phyloP scores from a whole-genome alignment of 1,139 yeast species.

The Lodderomyces jiufengensis region DNA sequence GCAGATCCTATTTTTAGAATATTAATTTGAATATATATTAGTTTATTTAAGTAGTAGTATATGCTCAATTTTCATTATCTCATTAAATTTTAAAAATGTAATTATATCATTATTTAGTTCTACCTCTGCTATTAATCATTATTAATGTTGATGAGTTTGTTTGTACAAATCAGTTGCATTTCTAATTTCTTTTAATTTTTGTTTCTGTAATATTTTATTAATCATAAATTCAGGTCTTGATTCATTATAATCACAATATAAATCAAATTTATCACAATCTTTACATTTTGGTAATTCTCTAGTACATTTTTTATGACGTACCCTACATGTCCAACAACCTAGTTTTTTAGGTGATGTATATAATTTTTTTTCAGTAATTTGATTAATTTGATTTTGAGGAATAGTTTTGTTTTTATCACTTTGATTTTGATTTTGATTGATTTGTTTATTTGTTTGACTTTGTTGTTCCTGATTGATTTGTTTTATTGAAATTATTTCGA shows the following conservation, averaged over 20 bases:
- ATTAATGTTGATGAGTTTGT: background rate
- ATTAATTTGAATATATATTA: no score
- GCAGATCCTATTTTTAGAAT: no score
- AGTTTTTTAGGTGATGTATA: conserved; percentile 31
- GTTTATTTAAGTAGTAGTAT: no score
- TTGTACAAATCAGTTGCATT: background rate
- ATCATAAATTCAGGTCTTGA: conserved; percentile 56
- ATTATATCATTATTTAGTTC: background rate
- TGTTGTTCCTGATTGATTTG: no score
- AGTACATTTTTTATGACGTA: conserved; percentile 62
- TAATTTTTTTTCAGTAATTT: conserved; percentile 20
- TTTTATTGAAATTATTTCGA: no score
- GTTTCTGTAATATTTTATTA: conserved; percentile 32
- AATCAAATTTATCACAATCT: conserved; percentile 50
- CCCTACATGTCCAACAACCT: conserved; percentile 71
- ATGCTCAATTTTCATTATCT: no score
- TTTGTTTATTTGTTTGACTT: no score
- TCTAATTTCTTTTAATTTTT: conserved; percentile 50
- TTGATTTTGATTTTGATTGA: no score
- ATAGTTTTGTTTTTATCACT: no score
- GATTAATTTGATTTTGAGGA: no score
- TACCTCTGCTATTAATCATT: background rate
- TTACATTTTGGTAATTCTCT: conserved; percentile 57
- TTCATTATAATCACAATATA: conserved; percentile 51
- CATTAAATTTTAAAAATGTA: background rate